Evolutionary conservation across 345 rosid genomes (phyloP).

Genomic region (Carallia pectinifolia): DNA sequence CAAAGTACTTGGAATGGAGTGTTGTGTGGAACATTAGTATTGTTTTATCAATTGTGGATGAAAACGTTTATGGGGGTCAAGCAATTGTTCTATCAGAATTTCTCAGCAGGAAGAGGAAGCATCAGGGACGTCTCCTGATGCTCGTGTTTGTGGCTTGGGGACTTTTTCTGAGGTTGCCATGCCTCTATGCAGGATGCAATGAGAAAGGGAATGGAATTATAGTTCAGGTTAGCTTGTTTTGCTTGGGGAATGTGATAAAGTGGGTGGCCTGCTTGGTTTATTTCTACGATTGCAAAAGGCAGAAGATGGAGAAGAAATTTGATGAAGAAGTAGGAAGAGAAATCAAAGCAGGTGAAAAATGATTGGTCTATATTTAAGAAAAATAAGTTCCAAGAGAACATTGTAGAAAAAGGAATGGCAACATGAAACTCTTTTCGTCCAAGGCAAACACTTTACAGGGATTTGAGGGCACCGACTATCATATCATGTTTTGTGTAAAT

Average conservation of each 20-base stretch:
- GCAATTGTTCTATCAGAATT: slow-evolving; percentile 33
- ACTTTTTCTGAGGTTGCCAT: slow-evolving; percentile 26
- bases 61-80: slow-evolving; percentile 20
- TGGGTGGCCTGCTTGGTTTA: slow-evolving; percentile 45
- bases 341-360: too few species aligned
- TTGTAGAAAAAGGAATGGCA: background rate
- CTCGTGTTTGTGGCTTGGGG: slow-evolving; percentile 28
- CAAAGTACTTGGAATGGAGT: slow-evolving; percentile 42
- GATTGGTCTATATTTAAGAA: background rate
- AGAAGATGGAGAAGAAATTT: background rate
- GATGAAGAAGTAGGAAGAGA: background rate
- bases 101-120: slow-evolving; percentile 27
- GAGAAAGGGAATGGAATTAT: slow-evolving; percentile 8
- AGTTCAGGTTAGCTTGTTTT: slow-evolving; percentile 16
- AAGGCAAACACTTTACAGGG: background rate
- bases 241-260: slow-evolving; percentile 36
- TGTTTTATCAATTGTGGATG: slow-evolving; percentile 40
- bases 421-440: background rate
- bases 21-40: slow-evolving; percentile 46
- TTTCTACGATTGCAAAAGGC: slow-evolving; percentile 33
- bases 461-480: background rate
- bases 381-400: background rate
- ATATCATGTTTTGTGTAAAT: too few species aligned
- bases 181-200: slow-evolving; percentile 26
- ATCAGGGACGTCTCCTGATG: slow-evolving; percentile 31